A percentile compares a stretch with the other conserved stretches of the same genome.
These are phyloP conservation scores for Tetrapisispora iriomotensis DNA, from an alignment of 805 yeast genomes.

Conservation along the genomic window DNA sequence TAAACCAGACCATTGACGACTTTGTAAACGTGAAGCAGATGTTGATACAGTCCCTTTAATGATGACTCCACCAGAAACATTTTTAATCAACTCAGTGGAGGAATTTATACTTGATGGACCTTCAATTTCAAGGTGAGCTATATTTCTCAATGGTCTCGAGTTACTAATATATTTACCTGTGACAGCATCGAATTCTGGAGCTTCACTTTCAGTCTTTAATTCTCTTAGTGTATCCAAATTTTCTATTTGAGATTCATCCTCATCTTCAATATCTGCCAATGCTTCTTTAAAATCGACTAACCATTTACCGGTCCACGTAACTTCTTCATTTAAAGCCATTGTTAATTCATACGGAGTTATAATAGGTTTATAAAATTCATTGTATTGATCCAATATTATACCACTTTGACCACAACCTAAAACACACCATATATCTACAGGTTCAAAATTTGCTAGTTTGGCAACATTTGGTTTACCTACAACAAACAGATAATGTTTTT, in stretches of 20 bases:
- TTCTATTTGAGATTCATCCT: constrained; percentile 23
- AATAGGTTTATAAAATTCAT: constrained; percentile 82
- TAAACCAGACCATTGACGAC: constrained; percentile 76
- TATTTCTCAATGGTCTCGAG: constrained; percentile 65
- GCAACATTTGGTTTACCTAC: constrained; percentile 98
- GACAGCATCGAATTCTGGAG: constrained; percentile 81
- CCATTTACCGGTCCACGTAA: constrained; percentile 93
- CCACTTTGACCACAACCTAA: constrained; percentile 95
- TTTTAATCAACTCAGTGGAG: constrained; percentile 38
- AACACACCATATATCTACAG: constrained; percentile 89
- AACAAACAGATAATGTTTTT: constrained; percentile 87
- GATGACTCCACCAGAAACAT: constrained; percentile 48
- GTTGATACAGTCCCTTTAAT: constrained; percentile 79
- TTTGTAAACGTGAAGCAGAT: constrained; percentile 67
- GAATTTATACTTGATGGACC: constrained; percentile 23
- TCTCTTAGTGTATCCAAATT: constrained; percentile 7
- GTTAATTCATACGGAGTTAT: constrained; percentile 88
- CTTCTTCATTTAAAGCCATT: constrained; percentile 64
- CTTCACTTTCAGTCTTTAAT: constrained; percentile 22
- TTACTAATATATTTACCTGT: constrained; percentile 65
- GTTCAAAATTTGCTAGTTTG: constrained; percentile 89
- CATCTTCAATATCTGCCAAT: constrained; percentile 29
- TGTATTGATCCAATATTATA: constrained; percentile 65
- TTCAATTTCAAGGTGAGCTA: constrained; percentile 56
- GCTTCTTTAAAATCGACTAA: constrained; percentile 64